Evolutionary conservation across 257 asterid species (phyloP), one percentile per base, ranked within the genome.

Genomic region (Fraxinus pennsylvanica): DNA sequence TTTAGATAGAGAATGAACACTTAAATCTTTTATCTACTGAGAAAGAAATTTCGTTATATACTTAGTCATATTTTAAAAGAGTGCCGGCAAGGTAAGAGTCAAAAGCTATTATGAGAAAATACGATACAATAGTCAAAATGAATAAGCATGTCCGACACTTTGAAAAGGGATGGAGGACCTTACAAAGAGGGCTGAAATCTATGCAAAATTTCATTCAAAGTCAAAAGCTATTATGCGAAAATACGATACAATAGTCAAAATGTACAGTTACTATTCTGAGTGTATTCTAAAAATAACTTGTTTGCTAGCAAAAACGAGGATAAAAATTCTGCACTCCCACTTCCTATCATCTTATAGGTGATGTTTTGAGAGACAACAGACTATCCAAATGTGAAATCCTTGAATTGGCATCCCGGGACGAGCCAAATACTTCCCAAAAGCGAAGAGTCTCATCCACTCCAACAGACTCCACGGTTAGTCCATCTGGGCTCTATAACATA

Each of bases 361-460:
- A 86, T 29, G 88, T 61, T 78, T 88, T 89, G 72, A 88, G 80
- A 77, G 97, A 89, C 79, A 92, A 81, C 66, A 89, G 86, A 70
- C 90, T 76, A 25, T 90, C 92, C 87, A 94, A 81, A 81, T 86
- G 77, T 6, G 96, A 87, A 80, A 43, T 70, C 72, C 82, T 86
- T 33, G 86, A 75, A 68, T 65, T 74, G 71, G 35, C 73, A 29
- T 80, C 73, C 39, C 72, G 25, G 9, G 87, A 85, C 21, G 93
- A 94, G n/a, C 95, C 96, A 84, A 93, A 93, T 25, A 85, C 90
- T 22, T 93, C 91, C 96, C 98, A 90, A 72, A 88, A 84, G 22
- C 92, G 86, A 76, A 93, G 82, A 2, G 88, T 81, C 85, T 88
- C 92, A 14, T 91, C 93, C 80, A 78, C 96, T 83, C 82, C 91